Evolutionary conservation across 495 filamentous ascomycete species (phyloP), one percentile per base, ranked within the genome.

Genomic region (Penicillium longicatenatum): DNA sequence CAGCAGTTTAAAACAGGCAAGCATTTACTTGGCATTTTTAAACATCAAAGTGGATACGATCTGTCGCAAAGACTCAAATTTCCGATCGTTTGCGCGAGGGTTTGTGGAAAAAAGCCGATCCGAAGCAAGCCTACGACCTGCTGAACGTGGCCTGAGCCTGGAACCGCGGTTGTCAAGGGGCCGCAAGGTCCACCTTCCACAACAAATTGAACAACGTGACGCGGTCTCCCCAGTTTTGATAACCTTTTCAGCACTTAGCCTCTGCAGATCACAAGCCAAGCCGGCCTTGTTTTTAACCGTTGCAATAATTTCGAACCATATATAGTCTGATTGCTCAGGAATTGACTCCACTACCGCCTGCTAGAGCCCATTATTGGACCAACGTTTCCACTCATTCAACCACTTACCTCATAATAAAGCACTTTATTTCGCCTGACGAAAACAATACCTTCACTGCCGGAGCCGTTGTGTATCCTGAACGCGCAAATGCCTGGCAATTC

Each of bases 251-350:
- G 19, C 12, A 35, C 11, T 20, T 37, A 42, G 30, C 14, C 29
- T 52, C 20, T 47, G 57, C 61, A 63, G 57, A 59, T 56, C 56
- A 43, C 43, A 44, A 31, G 35, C 33, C 24, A 41, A 53, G 35
- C 22, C 61, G 61, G 61, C 21, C 33, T 11, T 53, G 16, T 48
- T 24, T 56, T 63, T 63, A 63, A 10, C 61, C 61, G 61, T 31
- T 7, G n/a, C n/a, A 12, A 43, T 19, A 45, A 37, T 24, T 41
- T 50, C 6, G 22, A 60, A 37, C 20, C 20, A 42, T n/a, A 44
- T 17, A 42, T n/a, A 44, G 20, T 52, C 19, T 39, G 35, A 58
- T 41, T 33, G 22, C 48, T 50, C 14, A 50, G 6, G 17, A 8
- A 50, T 17, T n/a, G 16, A 30, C 47, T 50, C 26, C 26, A 30